Conservation (phyloP, 2,329 filamentous ascomycete species). For the Penicillium sp. region DNA sequence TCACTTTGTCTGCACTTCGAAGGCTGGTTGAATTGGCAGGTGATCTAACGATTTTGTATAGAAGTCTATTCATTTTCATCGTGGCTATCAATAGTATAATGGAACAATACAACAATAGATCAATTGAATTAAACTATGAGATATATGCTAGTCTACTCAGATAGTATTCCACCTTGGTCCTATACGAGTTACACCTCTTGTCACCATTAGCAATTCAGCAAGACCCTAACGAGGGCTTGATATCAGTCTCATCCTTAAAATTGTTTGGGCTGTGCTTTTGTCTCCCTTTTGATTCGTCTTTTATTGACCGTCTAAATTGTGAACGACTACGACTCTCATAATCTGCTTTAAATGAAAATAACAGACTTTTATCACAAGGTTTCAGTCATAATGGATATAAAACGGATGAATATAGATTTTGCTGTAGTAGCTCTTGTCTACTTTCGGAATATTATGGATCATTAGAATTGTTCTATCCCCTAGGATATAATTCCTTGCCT, state of each 20-base stretch:
- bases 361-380: neutral
- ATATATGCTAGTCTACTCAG: neutral
- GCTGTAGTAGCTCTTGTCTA: neutral
- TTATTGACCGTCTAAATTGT: neutral
- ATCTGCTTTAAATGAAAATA: neutral
- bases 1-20: neutral
- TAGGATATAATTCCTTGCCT: neutral
- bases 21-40: neutral
- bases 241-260: neutral
- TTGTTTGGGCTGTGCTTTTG: neutral
- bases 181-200: neutral
- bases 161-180: neutral
- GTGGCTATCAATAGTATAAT: neutral
- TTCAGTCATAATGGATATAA: neutral
- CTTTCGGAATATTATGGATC: neutral
- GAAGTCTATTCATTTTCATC: neutral
- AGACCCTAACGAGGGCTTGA: neutral
- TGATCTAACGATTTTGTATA: neutral
- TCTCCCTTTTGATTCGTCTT: neutral
- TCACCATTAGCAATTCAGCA: neutral
- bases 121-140: neutral
- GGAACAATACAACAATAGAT: neutral
- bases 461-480: neutral
- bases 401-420: neutral
- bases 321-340: neutral